Evolutionary conservation across 305 asterid species (phyloP).

Genomic region (Caryopteris hybrid): DNA sequence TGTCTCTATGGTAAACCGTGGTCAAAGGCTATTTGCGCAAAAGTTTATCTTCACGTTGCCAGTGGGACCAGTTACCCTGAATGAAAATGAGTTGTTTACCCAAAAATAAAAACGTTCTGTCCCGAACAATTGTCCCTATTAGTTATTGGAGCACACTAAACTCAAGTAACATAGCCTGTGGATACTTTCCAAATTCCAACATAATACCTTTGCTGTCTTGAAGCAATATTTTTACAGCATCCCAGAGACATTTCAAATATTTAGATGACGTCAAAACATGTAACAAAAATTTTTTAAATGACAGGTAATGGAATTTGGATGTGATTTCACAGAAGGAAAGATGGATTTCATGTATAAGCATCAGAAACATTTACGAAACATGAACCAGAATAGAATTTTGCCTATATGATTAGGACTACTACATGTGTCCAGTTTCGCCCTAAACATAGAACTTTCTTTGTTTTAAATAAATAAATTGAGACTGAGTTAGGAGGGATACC

Average conservation of each 20-base stretch:
- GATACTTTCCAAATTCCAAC: too few relatives aligned
- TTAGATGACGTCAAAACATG: too few relatives aligned
- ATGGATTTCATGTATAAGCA: background rate
- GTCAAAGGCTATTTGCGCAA: too few relatives aligned
- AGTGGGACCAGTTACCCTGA: background rate
- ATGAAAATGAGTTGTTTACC: too few relatives aligned
- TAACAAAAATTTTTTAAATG: background rate
- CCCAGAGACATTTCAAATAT: too few relatives aligned
- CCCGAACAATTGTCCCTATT: too few relatives aligned
- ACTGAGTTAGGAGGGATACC: slow-evolving; percentile 38
- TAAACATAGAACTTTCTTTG: too few relatives aligned
- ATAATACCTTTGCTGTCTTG: background rate
- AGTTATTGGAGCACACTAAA: too few relatives aligned
- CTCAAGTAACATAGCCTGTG: background rate
- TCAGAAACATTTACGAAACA: background rate
- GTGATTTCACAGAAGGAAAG: background rate
- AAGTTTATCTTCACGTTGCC: background rate
- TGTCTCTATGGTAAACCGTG: too few relatives aligned
- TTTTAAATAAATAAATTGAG: too few relatives aligned
- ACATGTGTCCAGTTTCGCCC: too few relatives aligned
- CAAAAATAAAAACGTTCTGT: too few relatives aligned
- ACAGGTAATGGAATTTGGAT: background rate
- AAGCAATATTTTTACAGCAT: background rate
- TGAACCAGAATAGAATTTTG: background rate
- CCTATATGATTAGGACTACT: background rate